Percentiles rank a stretch among this genome's conserved stretches.
Evolutionary conservation across 768 basidiomycete species (phyloP).

Genomic region (Exidia glandulosa): DNA sequence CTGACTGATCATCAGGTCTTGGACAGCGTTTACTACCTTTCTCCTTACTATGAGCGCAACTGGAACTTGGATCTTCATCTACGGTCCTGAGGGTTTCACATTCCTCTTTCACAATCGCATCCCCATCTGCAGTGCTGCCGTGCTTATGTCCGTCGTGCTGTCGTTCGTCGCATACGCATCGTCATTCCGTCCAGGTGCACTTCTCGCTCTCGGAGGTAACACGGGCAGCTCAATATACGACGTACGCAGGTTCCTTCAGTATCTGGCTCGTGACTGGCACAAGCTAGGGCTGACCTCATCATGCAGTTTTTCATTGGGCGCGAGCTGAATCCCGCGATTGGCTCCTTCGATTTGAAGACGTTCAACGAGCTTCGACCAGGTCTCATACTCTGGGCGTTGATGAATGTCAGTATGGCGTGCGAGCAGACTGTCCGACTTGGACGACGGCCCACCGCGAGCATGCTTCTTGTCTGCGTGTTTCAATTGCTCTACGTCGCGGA

Average conservation of each 20-base stretch:
- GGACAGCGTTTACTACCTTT: constrained; percentile 82
- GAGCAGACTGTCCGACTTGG: constrained; percentile 78
- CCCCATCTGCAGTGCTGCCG: constrained; percentile 72
- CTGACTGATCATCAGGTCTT: too few relatives aligned
- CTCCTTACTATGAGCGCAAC: constrained; percentile 69
- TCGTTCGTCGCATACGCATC: constrained; percentile 55
- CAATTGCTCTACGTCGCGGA: constrained; percentile 87
- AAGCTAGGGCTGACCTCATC: background rate
- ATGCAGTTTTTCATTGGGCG: constrained; percentile 86
- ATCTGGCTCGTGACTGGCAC: background rate
- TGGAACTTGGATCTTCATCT: constrained; percentile 54
- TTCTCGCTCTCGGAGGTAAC: constrained; percentile 91
- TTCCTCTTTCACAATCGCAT: constrained; percentile 89
- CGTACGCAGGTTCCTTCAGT: too few relatives aligned
- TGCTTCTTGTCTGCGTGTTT: constrained; percentile 81
- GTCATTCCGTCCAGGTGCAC: constrained; percentile 56
- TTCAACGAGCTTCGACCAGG: constrained; percentile 85
- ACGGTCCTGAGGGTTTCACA: constrained; percentile 72
- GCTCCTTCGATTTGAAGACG: constrained; percentile 65
- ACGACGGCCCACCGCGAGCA: constrained; percentile 37
- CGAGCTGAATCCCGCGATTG: constrained; percentile 81
- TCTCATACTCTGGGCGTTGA: constrained; percentile 81
- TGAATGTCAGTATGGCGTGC: constrained; percentile 85
- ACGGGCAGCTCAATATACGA: constrained; percentile 81
- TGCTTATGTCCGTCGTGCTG: constrained; percentile 70